A percentile compares a stretch with the other conserved stretches of the same genome.
These are phyloP conservation scores for Sistotremastrum suecicum DNA, from an alignment of 768 basidiomycete genomes.

Conservation along the genomic window DNA sequence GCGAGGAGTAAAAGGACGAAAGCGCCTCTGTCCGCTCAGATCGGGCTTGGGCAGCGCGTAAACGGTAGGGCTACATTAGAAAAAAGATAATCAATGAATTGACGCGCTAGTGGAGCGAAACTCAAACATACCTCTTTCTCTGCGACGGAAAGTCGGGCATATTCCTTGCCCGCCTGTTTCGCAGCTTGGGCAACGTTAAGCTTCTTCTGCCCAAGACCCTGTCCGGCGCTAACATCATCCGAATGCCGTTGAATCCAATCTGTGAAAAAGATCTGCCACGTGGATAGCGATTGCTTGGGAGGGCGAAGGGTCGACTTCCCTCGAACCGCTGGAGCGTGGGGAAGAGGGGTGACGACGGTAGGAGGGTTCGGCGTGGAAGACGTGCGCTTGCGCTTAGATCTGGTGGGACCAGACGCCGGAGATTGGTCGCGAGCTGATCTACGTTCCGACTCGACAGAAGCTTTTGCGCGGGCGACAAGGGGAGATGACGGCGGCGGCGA, in stretches of 20 bases:
- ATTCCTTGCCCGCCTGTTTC: constrained; percentile 87
- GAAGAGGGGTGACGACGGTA: not conserved
- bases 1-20: constrained; percentile 69
- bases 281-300: constrained; percentile 84
- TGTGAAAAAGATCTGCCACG: constrained; percentile 95
- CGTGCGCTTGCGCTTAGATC: not conserved
- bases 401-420: too few species aligned
- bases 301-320: constrained; percentile 71
- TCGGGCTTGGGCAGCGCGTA: constrained; percentile 71
- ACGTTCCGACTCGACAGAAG: too few species aligned
- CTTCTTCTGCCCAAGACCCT: constrained; percentile 66
- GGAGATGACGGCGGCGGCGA: too few species aligned
- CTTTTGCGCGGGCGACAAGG: too few species aligned
- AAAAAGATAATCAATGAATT: not conserved
- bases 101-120: constrained; percentile 5
- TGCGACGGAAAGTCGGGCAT: constrained; percentile 59
- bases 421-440: too few species aligned
- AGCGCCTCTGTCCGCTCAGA: constrained; percentile 57
- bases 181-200: constrained; percentile 92
- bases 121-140: constrained; percentile 62
- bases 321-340: constrained; percentile 31
- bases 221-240: constrained; percentile 12
- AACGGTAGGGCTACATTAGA: constrained; percentile 63
- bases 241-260: constrained; percentile 79
- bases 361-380: constrained; percentile 1